Conservation (phyloP, 768 basidiomycete species). For the Sporobolomyces pararoseus region DNA sequence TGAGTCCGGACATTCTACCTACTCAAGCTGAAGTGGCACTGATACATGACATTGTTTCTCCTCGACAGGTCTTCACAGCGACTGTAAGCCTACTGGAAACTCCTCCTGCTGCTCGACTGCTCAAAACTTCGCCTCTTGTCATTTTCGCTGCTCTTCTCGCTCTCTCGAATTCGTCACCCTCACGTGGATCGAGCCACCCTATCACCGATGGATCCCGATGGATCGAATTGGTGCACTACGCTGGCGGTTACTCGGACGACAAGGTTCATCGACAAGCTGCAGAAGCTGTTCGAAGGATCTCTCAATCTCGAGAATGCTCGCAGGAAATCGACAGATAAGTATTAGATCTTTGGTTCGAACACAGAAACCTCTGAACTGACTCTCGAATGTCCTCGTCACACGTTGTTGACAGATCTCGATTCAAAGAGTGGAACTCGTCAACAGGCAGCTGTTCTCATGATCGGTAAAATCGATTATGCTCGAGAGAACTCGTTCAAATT, state of each 20-base stretch:
- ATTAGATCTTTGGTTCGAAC: not conserved
- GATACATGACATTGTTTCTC: too few relatives aligned
- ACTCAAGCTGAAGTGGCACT: too few relatives aligned
- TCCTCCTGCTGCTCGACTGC: constrained; percentile 54
- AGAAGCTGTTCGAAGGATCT: constrained; percentile 6
- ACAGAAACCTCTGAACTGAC: constrained; percentile 53
- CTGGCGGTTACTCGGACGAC: constrained; percentile 67
- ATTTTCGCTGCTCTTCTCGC: constrained; percentile 26
- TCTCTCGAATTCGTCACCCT: constrained; percentile 52
- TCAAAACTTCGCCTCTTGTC: constrained; percentile 57
- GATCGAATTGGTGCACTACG: constrained; percentile 55
- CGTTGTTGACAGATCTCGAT: constrained; percentile 52
- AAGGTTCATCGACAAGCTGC: constrained; percentile 32
- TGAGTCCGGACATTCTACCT: too few relatives aligned
- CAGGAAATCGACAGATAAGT: constrained; percentile 69
- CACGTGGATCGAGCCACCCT: constrained; percentile 49
- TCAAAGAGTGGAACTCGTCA: constrained; percentile 53
- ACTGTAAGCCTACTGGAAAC: constrained; percentile 36
- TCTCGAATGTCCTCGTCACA: constrained; percentile 53
- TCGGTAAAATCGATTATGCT: constrained; percentile 66
- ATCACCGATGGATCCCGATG: constrained; percentile 52
- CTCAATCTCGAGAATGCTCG: not conserved
- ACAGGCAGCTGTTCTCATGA: constrained; percentile 66
- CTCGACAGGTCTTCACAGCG: constrained; percentile 64
- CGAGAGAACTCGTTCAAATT: not conserved